These are phyloP conservation scores for Gracilaria domingensis DNA, from an alignment of 23 red algal species.

Conservation along the genomic window DNA sequence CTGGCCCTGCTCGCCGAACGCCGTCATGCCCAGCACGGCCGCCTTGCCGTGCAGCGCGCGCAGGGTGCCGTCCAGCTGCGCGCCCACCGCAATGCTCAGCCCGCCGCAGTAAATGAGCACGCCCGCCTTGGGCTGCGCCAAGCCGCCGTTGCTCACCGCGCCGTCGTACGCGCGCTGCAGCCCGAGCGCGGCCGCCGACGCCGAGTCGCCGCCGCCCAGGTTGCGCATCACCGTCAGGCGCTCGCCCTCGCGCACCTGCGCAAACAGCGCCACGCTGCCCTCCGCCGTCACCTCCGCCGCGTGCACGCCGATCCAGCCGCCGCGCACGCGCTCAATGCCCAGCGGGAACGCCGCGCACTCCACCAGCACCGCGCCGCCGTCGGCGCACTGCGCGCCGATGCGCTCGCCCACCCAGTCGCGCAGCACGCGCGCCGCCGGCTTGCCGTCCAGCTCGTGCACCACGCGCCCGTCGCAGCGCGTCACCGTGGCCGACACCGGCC, in stretches of 20 bases:
- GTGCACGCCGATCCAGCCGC: slow-evolving; percentile 55
- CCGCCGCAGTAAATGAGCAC: slow-evolving; percentile 71
- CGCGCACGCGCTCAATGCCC: slow-evolving; percentile 18
- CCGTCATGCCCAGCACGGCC: slow-evolving; percentile 57
- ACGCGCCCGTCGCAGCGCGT: slow-evolving; percentile 30
- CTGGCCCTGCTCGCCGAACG: slow-evolving; percentile 68
- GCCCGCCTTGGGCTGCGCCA: slow-evolving; percentile 58
- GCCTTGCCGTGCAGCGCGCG: slow-evolving; percentile 31
- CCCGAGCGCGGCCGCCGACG: slow-evolving; percentile 45
- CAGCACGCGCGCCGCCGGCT: slow-evolving; percentile 21
- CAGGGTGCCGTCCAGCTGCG: slow-evolving; percentile 29
- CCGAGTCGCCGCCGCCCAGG: slow-evolving; percentile 39
- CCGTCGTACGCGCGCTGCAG: slow-evolving; percentile 36
- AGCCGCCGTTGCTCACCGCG: slow-evolving; percentile 25
- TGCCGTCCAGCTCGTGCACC: slow-evolving; percentile 45
- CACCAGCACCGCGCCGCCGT: slow-evolving; percentile 47
- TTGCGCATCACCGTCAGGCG: slow-evolving; percentile 36
- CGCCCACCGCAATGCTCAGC: slow-evolving; percentile 68
- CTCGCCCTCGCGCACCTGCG: slow-evolving; percentile 58
- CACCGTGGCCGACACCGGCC: neutral
- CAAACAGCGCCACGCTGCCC: slow-evolving; percentile 62
- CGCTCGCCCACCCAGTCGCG: slow-evolving; percentile 56
- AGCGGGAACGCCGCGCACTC: slow-evolving; percentile 53
- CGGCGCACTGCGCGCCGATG: slow-evolving; percentile 20
- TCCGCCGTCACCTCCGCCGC: slow-evolving; percentile 34